Evolutionary conservation across 2,329 filamentous ascomycete genomes (phyloP).

Genomic region (Rhynchosporium agropyri): DNA sequence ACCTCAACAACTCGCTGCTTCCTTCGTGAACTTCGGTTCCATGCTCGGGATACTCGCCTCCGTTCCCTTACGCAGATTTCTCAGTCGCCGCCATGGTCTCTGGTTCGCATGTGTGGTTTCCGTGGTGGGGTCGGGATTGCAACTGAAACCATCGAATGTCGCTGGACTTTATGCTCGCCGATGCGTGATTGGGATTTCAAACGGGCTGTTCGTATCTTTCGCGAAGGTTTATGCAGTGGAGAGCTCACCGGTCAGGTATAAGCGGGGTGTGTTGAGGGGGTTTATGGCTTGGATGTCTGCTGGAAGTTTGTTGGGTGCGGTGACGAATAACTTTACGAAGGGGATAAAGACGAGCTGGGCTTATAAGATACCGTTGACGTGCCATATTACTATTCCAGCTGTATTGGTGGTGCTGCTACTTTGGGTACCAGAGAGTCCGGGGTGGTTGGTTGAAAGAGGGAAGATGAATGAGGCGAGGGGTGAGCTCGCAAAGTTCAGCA

Average conservation of each 20-base stretch:
- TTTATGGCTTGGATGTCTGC: not conserved
- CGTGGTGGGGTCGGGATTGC: slow-evolving; percentile 1
- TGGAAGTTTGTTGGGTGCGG: slow-evolving; percentile 7
- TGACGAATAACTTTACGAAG: slow-evolving; percentile 10
- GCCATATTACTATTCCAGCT: slow-evolving; percentile 5
- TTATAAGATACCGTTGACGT: slow-evolving; percentile 8
- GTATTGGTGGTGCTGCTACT: not conserved
- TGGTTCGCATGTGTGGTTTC: slow-evolving; percentile 6
- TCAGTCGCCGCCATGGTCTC: not conserved
- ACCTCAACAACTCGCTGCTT: slow-evolving; percentile 15
- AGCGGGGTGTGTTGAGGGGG: not conserved
- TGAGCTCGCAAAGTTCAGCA: not conserved
- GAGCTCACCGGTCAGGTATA: not conserved
- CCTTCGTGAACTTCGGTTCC: slow-evolving; percentile 7
- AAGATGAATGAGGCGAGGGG: not conserved
- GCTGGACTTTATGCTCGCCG: not conserved
- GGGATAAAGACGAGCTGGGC: not conserved
- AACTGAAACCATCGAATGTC: slow-evolving; percentile 3
- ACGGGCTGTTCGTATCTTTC: slow-evolving; percentile 8
- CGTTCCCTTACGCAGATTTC: not conserved
- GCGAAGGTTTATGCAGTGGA: not conserved
- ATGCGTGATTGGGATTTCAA: slow-evolving; percentile 1
- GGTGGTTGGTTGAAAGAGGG: not conserved
- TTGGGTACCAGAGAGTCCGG: slow-evolving; percentile 3
- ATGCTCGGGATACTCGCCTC: not conserved